Percentiles rank a stretch among this genome's conserved stretches.
Evolutionary conservation across 352 stramenopile species (phyloP).

Genomic region (Globisporangium lucens): DNA sequence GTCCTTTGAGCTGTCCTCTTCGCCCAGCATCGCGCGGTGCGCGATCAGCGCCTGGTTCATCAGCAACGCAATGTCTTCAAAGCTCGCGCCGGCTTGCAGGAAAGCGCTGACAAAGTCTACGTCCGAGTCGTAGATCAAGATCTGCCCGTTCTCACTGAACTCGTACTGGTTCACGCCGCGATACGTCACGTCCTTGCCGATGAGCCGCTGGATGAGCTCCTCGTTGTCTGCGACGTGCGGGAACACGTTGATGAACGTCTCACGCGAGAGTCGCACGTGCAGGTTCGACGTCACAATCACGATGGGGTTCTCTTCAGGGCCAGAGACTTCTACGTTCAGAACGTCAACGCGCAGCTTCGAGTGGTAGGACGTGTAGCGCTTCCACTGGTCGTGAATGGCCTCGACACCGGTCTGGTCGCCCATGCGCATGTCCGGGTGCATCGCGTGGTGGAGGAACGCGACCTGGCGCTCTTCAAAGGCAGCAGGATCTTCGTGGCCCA

Average conservation of each 20-base stretch:
- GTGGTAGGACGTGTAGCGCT: slow-evolving; percentile 41
- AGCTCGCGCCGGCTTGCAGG: slow-evolving; percentile 30
- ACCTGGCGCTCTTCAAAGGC: slow-evolving; percentile 26
- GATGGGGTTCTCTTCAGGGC: slow-evolving; percentile 38
- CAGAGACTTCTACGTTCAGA: slow-evolving; percentile 38
- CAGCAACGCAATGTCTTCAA: slow-evolving; percentile 42
- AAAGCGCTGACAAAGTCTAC: slow-evolving; percentile 57
- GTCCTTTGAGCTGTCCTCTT: slow-evolving; percentile 5
- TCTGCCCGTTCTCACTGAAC: slow-evolving; percentile 39
- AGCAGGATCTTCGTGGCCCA: slow-evolving; percentile 9
- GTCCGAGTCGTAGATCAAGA: slow-evolving; percentile 54
- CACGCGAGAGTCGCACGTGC: slow-evolving; percentile 43
- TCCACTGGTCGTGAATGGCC: slow-evolving; percentile 41
- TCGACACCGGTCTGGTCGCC: slow-evolving; percentile 21
- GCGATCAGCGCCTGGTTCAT: slow-evolving; percentile 53
- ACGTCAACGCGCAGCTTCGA: slow-evolving; percentile 28
- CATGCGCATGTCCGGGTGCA: slow-evolving; percentile 41
- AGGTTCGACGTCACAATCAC: slow-evolving; percentile 44
- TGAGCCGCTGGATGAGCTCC: slow-evolving; percentile 36
- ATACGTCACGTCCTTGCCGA: slow-evolving; percentile 50
- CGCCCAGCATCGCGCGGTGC: not conserved
- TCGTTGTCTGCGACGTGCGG: slow-evolving; percentile 54
- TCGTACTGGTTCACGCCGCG: slow-evolving; percentile 48
- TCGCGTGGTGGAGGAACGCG: slow-evolving; percentile 30
- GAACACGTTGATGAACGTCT: slow-evolving; percentile 56